Conservation (phyloP, 148 eudicot genomes). For the Amaranthus hypochondriacus region DNA sequence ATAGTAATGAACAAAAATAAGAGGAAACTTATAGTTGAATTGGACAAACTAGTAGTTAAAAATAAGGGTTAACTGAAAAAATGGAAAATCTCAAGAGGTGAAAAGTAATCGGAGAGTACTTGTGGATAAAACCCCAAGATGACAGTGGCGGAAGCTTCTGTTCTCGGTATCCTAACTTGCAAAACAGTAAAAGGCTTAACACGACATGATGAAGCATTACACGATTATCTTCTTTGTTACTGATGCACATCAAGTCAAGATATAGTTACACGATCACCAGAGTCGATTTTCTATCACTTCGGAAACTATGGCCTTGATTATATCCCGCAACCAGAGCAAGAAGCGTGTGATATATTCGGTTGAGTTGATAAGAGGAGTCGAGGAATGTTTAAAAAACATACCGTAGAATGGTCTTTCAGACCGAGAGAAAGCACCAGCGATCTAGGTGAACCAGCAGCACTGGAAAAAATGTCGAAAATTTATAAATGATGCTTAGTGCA, state of each 20-base stretch:
- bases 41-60: too few relatives aligned
- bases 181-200: neutral
- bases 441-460: conserved; percentile 60
- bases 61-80: too few relatives aligned
- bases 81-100: too few relatives aligned
- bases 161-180: neutral
- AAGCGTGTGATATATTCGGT: neutral
- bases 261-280: conserved; percentile 35
- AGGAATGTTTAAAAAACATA: conserved; percentile 24
- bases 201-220: neutral
- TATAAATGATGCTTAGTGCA: neutral
- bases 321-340: conserved; percentile 43
- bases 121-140: neutral
- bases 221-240: neutral
- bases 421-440: conserved; percentile 77
- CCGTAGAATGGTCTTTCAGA: conserved; percentile 79
- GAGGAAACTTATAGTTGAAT: too few relatives aligned
- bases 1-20: too few relatives aligned
- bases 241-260: neutral
- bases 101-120: too few relatives aligned
- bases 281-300: conserved; percentile 58
- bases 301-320: conserved; percentile 59
- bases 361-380: neutral
- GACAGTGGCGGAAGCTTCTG: neutral
- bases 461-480: conserved; percentile 13